Conservation (phyloP, 2,329 filamentous ascomycete species). For the Lecanosticta acicola region DNA sequence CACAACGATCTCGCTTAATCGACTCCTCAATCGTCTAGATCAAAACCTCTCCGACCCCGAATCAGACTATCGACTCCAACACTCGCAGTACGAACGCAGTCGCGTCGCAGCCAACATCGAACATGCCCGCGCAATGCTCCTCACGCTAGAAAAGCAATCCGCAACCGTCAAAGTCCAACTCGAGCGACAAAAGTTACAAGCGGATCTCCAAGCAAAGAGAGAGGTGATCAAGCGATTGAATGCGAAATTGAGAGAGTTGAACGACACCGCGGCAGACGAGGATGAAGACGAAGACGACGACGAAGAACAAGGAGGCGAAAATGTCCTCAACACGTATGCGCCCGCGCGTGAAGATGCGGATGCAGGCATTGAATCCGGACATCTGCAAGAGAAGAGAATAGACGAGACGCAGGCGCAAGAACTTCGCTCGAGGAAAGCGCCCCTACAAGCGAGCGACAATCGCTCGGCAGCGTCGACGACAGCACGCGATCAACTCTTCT, state of each 20-base stretch:
- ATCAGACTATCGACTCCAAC: constrained; percentile 43
- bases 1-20: constrained; percentile 43
- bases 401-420: constrained; percentile 15
- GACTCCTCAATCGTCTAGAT: constrained; percentile 61
- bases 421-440: constrained; percentile 25
- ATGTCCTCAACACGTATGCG: constrained; percentile 38
- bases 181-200: constrained; percentile 57
- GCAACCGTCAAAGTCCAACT: constrained; percentile 53
- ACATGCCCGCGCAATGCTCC: constrained; percentile 62
- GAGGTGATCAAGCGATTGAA: constrained; percentile 61
- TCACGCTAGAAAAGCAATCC: constrained; percentile 65
- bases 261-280: constrained; percentile 49
- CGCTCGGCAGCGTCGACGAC: constrained; percentile 29
- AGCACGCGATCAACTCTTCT: constrained; percentile 36
- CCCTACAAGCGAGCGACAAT: constrained; percentile 23
- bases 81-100: constrained; percentile 61
- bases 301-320: constrained; percentile 39
- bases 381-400: constrained; percentile 12
- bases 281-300: constrained; percentile 34
- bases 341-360: constrained; percentile 33
- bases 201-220: constrained; percentile 59
- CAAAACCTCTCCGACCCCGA: constrained; percentile 57
- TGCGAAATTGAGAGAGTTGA: constrained; percentile 62
- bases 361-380: constrained; percentile 24
- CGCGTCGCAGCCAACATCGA: constrained; percentile 60